Evolutionary conservation across 177 flowering plant species (phyloP), one percentile per base, ranked within the genome.

Genomic region (Telopea speciosissima): DNA sequence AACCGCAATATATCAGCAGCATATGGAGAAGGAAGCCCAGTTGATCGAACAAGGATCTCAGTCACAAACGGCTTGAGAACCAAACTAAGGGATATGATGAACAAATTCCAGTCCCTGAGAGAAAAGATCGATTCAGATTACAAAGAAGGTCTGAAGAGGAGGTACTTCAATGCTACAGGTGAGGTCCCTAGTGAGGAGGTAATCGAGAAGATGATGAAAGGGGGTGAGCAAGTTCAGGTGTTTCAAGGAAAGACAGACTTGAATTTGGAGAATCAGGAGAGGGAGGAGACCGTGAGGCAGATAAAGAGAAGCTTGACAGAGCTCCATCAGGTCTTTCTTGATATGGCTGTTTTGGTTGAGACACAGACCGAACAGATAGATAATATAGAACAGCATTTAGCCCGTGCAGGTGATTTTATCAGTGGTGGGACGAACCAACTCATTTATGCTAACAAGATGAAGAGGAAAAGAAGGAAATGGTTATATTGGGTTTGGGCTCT

Each of bases 341-440:
- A 91, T 74, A 88, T 91, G 95, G 90, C 97, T 24, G 84, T 90
- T 67, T 62, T 88, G 73, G 90, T 89, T 3, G 91, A 86, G 71
- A 68, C 83, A 13, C 92, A 88, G 65, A 89, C 86, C 0, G 86
- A 82, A 22, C 59, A 79, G 74, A 71, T 88, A 54, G 83, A 87
- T 68, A 83, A 84, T 42, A 88, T 88, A 24, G 89, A 88, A 74
- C 67, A 79, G 36, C 86, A 89, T 81, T 81, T 89, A 66, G 88
- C 73, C 5, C 68, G 54, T 21, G 93, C 88, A 1, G 80, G 86
- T n/a, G 19, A 62, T 16, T 84, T 68, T 49, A 64, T 91, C 56
- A 80, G 72, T 63, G 91, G 91, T 3, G 97, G 96, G 24, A 89
- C 96, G 1, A 73, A 85, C 67, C 79, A 78, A 28, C 88, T 92